Evolutionary conservation across 164 flowering plant genomes (phyloP), one percentile per base, ranked within the genome.

Genomic region (Vitis rotundifolia): DNA sequence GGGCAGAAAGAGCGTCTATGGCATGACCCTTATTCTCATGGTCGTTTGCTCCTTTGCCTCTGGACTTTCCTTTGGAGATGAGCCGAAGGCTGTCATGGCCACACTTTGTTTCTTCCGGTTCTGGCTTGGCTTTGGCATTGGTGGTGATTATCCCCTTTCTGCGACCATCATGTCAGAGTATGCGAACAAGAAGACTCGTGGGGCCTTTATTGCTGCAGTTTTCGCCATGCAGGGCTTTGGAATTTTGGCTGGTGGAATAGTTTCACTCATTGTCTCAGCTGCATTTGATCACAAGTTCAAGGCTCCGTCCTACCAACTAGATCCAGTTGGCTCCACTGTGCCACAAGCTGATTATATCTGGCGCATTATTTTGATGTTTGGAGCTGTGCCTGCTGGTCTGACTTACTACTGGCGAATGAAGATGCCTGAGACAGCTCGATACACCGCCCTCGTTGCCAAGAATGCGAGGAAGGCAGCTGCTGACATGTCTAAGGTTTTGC

Each of bases 371-470:
- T 29, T 84, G 10, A 84, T 80, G 84, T 66, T 84, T 14, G 88
- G 86, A 1, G 81, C 88, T 1, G 0, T 83, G 16, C 88, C 88
- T 0, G 91, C 91, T 0, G 75, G 73, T 0, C 47, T 85, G n/a
- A 87, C 91, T 2, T 87, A 85, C 73, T 87, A 87, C 71, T 87
- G 89, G 87, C 85, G 90, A 5, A 84, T 86, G 91, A 78, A 84
- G 71, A 88, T 88, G 91, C 91, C 89, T 0, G 89, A 86, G 61
- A 88, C 91, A 0, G 88, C 91, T 13, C 79, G 91, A 19, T 85
- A 88, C 79, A 86, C 89, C 0, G 91, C 91, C 1, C 75, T 88
- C 0, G 84, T 88, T 1, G 91, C 91, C 12, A 84, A 79, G 68
- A 79, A 88, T 26, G 88, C 87, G 11, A 83, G 81, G 64, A 80